Evolutionary conservation across 2,329 filamentous ascomycete species (phyloP).

Genomic region (Myriosclerotinia scirpicola): DNA sequence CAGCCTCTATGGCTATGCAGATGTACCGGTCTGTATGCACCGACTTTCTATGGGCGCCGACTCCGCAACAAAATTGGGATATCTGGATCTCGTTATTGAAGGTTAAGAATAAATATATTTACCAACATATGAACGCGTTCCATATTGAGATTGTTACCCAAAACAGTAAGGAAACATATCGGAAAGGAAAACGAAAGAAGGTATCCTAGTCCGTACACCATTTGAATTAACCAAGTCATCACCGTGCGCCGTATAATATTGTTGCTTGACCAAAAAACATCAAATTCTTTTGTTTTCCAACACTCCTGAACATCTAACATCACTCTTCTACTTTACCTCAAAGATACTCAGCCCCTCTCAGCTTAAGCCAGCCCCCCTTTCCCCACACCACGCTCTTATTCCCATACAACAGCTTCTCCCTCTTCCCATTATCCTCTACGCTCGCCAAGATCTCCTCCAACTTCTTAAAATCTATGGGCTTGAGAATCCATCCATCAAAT

Average conservation of each 20-base stretch:
- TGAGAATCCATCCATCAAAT: constrained; percentile 89
- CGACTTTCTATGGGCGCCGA: too few species aligned
- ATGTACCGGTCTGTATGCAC: too few species aligned
- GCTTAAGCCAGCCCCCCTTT: constrained; percentile 77
- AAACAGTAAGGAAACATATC: not conserved
- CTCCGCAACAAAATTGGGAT: not conserved
- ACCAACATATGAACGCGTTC: not conserved
- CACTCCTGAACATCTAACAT: not conserved
- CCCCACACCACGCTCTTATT: constrained; percentile 69
- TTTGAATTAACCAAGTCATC: not conserved
- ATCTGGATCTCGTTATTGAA: not conserved
- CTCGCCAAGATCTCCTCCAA: constrained; percentile 68
- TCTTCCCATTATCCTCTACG: constrained; percentile 59
- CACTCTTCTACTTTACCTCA: too few species aligned
- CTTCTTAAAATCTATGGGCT: constrained; percentile 79
- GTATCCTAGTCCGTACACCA: not conserved
- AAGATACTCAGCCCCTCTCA: not conserved
- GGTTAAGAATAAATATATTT: not conserved
- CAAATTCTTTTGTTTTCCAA: not conserved
- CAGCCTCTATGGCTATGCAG: too few species aligned
- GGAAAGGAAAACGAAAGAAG: not conserved
- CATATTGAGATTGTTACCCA: not conserved
- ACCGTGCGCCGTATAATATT: not conserved
- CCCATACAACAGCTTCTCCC: constrained; percentile 64
- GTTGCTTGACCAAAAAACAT: not conserved